Evolutionary conservation across 169 alveolate species (phyloP).

Genomic region (Eimeria acervulina): DNA sequence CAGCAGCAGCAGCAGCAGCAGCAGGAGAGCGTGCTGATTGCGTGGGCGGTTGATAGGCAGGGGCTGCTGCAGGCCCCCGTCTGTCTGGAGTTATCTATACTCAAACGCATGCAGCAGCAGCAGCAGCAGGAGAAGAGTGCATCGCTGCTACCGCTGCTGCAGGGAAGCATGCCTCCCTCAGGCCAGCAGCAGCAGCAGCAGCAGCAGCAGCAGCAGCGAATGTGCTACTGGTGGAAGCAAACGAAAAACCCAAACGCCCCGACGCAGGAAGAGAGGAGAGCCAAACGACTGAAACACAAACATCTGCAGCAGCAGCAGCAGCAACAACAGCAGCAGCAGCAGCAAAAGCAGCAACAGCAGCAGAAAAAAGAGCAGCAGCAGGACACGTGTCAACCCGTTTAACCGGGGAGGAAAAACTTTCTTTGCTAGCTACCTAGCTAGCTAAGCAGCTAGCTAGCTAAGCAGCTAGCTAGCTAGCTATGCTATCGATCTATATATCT

Average conservation of each 20-base stretch:
- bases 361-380: background rate
- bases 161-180: constrained; percentile 4
- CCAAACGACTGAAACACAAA: constrained; percentile 69
- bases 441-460: too few species aligned
- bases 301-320: constrained; percentile 55
- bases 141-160: background rate
- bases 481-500: background rate
- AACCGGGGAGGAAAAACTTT: too few species aligned
- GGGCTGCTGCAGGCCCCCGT: constrained; percentile 69
- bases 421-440: too few species aligned
- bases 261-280: constrained; percentile 46
- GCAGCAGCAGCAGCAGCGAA: constrained; percentile 41
- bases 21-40: background rate
- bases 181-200: background rate
- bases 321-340: background rate
- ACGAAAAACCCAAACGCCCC: constrained; percentile 38
- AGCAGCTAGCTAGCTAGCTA: constrained; percentile 28
- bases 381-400: background rate
- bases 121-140: background rate
- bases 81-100: background rate
- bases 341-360: background rate
- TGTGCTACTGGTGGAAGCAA: constrained; percentile 41
- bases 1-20: constrained; percentile 59
- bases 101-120: constrained; percentile 2
- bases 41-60: constrained; percentile 18